These are phyloP conservation scores for Erodium trifolium DNA, from an alignment of 441 rosid genomes.

Conservation along the genomic window DNA sequence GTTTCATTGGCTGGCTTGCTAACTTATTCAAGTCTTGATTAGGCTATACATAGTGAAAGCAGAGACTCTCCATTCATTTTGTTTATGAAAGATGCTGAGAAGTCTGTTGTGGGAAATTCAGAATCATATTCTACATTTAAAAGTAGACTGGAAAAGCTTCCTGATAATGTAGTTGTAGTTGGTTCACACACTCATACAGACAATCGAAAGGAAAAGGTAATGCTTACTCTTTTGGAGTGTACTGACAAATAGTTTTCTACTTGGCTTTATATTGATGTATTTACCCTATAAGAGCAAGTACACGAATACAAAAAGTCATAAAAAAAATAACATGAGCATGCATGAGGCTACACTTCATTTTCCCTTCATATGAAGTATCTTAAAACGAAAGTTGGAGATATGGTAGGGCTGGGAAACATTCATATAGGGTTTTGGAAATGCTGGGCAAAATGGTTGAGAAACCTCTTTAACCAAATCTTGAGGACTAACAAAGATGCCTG, in stretches of 20 bases:
- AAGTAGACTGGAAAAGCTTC: constrained; percentile 71
- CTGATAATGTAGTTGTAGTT: constrained; percentile 64
- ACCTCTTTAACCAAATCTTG: neutral
- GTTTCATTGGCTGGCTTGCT: neutral
- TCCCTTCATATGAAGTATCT: neutral
- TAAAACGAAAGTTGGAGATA: neutral
- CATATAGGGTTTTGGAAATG: neutral
- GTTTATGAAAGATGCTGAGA: constrained; percentile 88
- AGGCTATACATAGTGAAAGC: constrained; percentile 74
- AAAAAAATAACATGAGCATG: neutral
- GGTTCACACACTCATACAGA: constrained; percentile 89
- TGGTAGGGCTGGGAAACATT: neutral
- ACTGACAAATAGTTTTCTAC: neutral
- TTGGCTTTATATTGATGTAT: neutral
- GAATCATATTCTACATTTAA: constrained; percentile 59
- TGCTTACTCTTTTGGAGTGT: constrained; percentile 4
- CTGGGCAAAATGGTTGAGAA: neutral
- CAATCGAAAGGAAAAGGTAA: constrained; percentile 90
- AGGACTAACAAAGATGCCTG: too few species aligned
- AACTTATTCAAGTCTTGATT: constrained; percentile 12
- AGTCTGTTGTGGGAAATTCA: constrained; percentile 66
- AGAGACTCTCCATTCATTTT: constrained; percentile 63
- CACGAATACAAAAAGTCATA: neutral
- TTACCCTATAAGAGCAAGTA: neutral
- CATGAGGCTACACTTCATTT: neutral